Conservation (phyloP, 75 land plant genomes). For the Pinus tabuliformis region DNA sequence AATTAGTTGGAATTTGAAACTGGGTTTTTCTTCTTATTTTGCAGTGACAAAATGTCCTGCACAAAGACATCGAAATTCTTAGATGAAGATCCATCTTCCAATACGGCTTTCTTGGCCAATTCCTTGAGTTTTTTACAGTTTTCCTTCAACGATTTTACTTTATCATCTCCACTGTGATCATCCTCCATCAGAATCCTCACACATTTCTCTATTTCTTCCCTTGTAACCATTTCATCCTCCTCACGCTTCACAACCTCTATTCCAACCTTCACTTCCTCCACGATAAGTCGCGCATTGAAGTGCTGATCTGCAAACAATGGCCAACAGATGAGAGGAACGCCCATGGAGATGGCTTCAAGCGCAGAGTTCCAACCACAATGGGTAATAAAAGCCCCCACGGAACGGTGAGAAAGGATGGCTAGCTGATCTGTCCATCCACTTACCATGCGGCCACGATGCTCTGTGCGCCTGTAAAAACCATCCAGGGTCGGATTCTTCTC, state of each 20-base stretch:
- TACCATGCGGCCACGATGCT: background rate
- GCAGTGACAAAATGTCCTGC: too few relatives aligned
- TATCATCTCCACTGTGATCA: background rate
- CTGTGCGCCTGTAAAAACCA: background rate
- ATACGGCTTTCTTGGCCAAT: background rate
- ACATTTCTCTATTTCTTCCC: constrained; percentile 9
- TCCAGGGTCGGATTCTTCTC: background rate
- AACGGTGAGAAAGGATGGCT: constrained; percentile 20
- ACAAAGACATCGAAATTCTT: too few relatives aligned
- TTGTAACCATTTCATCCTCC: background rate
- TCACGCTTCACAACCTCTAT: background rate
- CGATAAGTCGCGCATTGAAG: constrained; percentile 9
- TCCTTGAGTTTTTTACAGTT: constrained; percentile 1
- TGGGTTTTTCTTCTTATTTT: too few relatives aligned
- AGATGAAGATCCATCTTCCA: background rate
- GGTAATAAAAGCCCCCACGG: constrained; percentile 9
- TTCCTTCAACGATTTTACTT: background rate
- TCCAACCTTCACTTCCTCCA: constrained; percentile 16
- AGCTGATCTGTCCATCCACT: background rate
- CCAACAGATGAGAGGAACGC: constrained; percentile 35
- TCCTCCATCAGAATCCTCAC: constrained; percentile 12
- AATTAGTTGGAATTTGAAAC: too few relatives aligned
- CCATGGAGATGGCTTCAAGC: background rate
- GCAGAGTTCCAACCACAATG: constrained; percentile 15
- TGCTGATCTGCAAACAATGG: constrained; percentile 14